Evolutionary conservation across 495 filamentous ascomycete species (phyloP).

Genomic region (Neurospora sp.): DNA sequence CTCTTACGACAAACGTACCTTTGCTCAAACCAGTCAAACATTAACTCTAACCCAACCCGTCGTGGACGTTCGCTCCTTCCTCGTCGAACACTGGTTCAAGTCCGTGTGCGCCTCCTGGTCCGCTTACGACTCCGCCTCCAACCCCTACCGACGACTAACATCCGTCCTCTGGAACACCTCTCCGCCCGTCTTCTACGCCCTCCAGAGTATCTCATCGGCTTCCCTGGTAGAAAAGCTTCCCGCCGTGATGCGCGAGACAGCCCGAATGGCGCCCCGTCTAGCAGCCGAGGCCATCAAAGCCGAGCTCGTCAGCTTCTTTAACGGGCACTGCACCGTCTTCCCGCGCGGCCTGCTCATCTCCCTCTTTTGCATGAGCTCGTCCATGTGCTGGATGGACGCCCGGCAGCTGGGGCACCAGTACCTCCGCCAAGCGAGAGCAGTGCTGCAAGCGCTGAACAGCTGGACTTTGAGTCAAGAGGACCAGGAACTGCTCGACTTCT

Average conservation of each 20-base stretch:
- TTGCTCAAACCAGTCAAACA: neutral
- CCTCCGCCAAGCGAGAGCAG: slow-evolving; percentile 16
- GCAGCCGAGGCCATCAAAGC: slow-evolving; percentile 19
- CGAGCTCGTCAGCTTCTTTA: slow-evolving; percentile 16
- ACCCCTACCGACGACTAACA: slow-evolving; percentile 22
- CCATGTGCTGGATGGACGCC: slow-evolving; percentile 25
- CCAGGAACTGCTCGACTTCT: slow-evolving; percentile 19
- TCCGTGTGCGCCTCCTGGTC: slow-evolving; percentile 26
- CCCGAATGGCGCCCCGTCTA: slow-evolving; percentile 12
- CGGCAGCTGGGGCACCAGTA: slow-evolving; percentile 21
- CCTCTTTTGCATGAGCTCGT: slow-evolving; percentile 27
- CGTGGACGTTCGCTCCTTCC: slow-evolving; percentile 21
- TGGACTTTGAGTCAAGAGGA: slow-evolving; percentile 8
- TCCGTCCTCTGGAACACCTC: slow-evolving; percentile 17
- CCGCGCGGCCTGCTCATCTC: slow-evolving; percentile 21
- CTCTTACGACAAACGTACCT: neutral
- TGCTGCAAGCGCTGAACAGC: slow-evolving; percentile 15
- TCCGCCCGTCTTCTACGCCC: slow-evolving; percentile 14
- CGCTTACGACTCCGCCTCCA: slow-evolving; percentile 18
- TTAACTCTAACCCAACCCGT: slow-evolving; percentile 15
- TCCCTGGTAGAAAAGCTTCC: slow-evolving; percentile 25
- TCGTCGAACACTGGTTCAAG: slow-evolving; percentile 30
- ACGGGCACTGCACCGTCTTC: slow-evolving; percentile 6
- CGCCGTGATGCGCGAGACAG: slow-evolving; percentile 21
- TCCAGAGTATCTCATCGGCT: slow-evolving; percentile 14